Evolutionary conservation across 805 yeast species (phyloP).

Genomic region (Myxozyma nipponensis): DNA sequence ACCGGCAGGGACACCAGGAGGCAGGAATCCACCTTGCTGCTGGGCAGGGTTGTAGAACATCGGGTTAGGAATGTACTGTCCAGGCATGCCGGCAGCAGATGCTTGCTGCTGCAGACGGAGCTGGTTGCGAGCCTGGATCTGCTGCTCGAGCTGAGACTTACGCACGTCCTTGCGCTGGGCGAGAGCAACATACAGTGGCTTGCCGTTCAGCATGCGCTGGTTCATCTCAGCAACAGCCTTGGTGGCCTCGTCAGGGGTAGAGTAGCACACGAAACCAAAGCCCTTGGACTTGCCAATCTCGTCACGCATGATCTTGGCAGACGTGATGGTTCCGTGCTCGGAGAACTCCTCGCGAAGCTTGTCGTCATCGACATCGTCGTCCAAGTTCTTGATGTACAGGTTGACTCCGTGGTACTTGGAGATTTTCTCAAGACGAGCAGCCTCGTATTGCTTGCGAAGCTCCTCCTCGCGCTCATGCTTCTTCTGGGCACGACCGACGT

Average conservation of each 20-base stretch:
- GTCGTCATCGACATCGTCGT: constrained; percentile 88
- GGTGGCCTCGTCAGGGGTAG: constrained; percentile 97
- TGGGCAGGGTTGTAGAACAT: constrained; percentile 60
- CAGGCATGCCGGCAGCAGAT: constrained; percentile 70
- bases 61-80: constrained; percentile 73
- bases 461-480: constrained; percentile 96
- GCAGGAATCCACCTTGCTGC: constrained; percentile 65
- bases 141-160: constrained; percentile 95
- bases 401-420: constrained; percentile 96
- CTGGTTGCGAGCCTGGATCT: constrained; percentile 96
- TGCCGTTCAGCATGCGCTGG: constrained; percentile 90
- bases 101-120: constrained; percentile 97
- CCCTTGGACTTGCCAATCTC: constrained; percentile 95
- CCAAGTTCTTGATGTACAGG: constrained; percentile 94
- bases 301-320: constrained; percentile 94
- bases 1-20: constrained; percentile 52
- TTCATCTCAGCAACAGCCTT: constrained; percentile 98
- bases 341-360: constrained; percentile 86
- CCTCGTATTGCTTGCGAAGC: constrained; percentile 91
- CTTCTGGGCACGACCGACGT: constrained; percentile 99
- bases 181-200: constrained; percentile 96
- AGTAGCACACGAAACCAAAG: constrained; percentile 97
- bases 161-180: constrained; percentile 99
- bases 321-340: constrained; percentile 90
- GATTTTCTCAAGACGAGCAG: constrained; percentile 83